Base-by-base conservation (phyloP, 2,329 filamentous ascomycete species). In the Alternaria sp. region DNA sequence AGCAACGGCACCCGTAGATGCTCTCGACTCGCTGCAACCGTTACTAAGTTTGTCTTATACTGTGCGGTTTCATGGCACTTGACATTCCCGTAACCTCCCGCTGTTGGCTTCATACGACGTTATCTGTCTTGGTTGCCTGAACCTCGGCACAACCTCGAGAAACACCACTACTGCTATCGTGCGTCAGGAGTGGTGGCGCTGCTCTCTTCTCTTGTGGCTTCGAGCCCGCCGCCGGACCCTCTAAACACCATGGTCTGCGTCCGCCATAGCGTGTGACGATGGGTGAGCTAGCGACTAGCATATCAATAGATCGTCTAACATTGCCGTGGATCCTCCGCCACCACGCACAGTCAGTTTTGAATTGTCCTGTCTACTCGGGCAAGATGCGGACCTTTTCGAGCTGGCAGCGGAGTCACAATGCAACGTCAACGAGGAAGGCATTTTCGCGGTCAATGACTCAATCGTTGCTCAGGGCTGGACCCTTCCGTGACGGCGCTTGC, bases 251-350 rank as follows among this genome's bases (percentile, higher is more conserved):
- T 65, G 56, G 58, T 30, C 40, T 61, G 20, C 53, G 25, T 62
- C 58, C 54, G 60, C 51, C 52, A 43, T 52, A 49, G 41, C 55
- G 32, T 38, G 30, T 56, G 27, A 54, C 52, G n/a, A 41, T 49
- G 59, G 63, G 63, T 56, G 56, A 53, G 45, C 63, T 65, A 67
- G 49, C 45, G 34, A n/a, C 55, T 70, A 70, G 69, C 59, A 66
- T 45, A 43, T 34, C 44, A 48, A 54, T 48, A 67, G 58, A 62
- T 64, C 54, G 58, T 64, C 61, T 62, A 64, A 53, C 41, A 66
- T 54, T 65, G 60, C 63, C 63, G 60, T 62, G 50, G 59, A 65
- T 63, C 54, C 27, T 60, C 56, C 52, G 41, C 59, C 30, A 59
- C 58, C n/a, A 50, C 57, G 57, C 67, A 64, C 56, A 51, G 50